phyloP scores from a whole-genome alignment of 2,329 filamentous ascomycete species.

The Orbilia ellipsospora region DNA sequence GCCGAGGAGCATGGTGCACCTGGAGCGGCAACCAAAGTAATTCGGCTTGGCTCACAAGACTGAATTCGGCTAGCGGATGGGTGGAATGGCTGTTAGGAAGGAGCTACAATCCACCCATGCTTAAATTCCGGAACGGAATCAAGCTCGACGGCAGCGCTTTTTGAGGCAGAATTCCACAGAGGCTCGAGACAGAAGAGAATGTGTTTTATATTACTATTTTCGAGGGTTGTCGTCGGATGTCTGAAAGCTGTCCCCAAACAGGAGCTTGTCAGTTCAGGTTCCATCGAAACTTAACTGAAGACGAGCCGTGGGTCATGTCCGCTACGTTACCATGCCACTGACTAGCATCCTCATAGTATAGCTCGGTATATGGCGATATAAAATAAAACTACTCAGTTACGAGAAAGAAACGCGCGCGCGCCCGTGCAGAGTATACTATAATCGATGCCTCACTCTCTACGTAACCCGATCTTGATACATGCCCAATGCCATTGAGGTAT shows the following conservation, averaged over 20 bases:
- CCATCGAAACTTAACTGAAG: conserved; percentile 16
- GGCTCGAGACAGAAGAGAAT: conserved; percentile 15
- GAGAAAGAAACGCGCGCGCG: too few species aligned
- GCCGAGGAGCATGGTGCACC: conserved; percentile 26
- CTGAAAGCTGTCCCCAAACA: conserved; percentile 18
- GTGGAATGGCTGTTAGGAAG: conserved; percentile 35
- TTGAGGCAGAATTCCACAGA: conserved; percentile 18
- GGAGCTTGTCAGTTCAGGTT: conserved; percentile 28
- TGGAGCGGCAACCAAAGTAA: conserved; percentile 53
- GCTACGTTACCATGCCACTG: not conserved
- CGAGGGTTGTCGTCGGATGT: conserved; percentile 43
- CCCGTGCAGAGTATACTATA: too few species aligned
- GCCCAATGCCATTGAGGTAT: too few species aligned
- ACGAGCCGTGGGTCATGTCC: conserved; percentile 26
- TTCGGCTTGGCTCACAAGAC: conserved; percentile 18
- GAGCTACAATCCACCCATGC: conserved; percentile 24
- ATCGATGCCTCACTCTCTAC: too few species aligned
- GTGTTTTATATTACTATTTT: conserved; percentile 17
- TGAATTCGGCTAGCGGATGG: too few species aligned
- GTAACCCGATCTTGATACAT: too few species aligned
- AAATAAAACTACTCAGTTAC: too few species aligned
- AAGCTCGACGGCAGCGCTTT: conserved; percentile 16
- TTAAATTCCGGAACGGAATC: too few species aligned
- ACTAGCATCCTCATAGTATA: not conserved
- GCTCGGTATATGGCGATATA: not conserved